phyloP scores from a whole-genome alignment of 2,329 filamentous ascomycete species.

The Cladophialophora bantiana region DNA sequence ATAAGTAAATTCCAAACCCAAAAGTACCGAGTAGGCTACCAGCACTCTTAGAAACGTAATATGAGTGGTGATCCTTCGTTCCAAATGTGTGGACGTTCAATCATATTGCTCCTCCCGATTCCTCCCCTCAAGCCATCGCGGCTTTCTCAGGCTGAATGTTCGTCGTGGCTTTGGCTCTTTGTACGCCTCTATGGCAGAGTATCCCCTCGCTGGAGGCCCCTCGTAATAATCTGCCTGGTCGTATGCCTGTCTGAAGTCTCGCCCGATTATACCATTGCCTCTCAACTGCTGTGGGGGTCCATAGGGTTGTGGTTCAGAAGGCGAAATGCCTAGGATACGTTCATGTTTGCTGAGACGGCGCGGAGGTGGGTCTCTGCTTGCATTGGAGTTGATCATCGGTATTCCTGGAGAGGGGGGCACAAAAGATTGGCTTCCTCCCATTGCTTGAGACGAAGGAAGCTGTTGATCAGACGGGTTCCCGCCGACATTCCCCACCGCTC shows the following conservation, averaged over 20 bases:
- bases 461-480: conserved; percentile 14
- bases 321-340: conserved; percentile 32
- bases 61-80: neutral
- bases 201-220: conserved; percentile 32
- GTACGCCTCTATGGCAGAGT: conserved; percentile 46
- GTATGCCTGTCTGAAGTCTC: conserved; percentile 19
- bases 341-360: conserved; percentile 39
- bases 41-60: neutral
- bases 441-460: conserved; percentile 12
- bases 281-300: conserved; percentile 26
- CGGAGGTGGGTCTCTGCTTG: conserved; percentile 18
- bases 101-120: conserved; percentile 23
- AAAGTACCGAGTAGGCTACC: neutral
- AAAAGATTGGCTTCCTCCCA: neutral
- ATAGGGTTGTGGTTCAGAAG: conserved; percentile 25
- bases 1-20: neutral
- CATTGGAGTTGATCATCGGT: neutral
- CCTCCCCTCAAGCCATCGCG: conserved; percentile 35
- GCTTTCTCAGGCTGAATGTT: conserved; percentile 36
- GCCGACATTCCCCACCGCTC: conserved; percentile 12
- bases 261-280: conserved; percentile 38
- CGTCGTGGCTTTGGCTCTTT: conserved; percentile 42
- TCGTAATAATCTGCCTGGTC: conserved; percentile 1
- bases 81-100: neutral
- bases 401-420: conserved; percentile 9